phyloP scores from a whole-genome alignment of 164 flowering plant genomes.

The Magnolia changhungtana region DNA sequence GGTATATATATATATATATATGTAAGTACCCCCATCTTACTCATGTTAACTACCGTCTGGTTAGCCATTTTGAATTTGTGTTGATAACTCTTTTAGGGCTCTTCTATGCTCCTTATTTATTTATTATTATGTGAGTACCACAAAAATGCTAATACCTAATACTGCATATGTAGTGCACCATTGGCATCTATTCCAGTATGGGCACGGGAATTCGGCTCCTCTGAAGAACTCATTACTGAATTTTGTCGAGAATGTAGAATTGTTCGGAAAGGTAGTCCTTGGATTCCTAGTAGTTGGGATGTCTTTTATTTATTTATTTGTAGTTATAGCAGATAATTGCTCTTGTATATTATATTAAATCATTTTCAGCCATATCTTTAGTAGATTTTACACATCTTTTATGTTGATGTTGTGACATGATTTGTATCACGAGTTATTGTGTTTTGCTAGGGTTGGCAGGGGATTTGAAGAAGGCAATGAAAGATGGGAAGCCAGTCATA shows the following conservation, averaged over 20 bases:
- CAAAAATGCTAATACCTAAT: background rate
- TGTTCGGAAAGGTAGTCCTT: slow-evolving; percentile 82
- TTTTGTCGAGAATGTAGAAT: slow-evolving; percentile 95
- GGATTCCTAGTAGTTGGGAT: background rate
- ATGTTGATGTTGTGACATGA: background rate
- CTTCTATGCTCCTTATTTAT: background rate
- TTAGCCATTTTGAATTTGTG: background rate
- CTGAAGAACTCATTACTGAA: slow-evolving; percentile 90
- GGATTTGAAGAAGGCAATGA: slow-evolving; percentile 98
- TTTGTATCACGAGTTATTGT: slow-evolving; percentile 9
- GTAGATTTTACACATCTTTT: background rate
- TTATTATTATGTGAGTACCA: background rate
- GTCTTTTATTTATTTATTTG: background rate
- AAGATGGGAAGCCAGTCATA: slow-evolving; percentile 98
- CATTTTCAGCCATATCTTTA: background rate
- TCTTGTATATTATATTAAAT: background rate
- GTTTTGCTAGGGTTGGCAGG: slow-evolving; percentile 81
- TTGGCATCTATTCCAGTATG: slow-evolving; percentile 89
- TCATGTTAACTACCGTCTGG: too few relatives aligned
- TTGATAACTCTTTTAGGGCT: background rate
- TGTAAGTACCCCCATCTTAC: too few relatives aligned
- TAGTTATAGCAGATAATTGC: background rate
- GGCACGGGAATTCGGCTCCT: slow-evolving; percentile 81
- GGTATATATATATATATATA: too few relatives aligned
- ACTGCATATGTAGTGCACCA: slow-evolving; percentile 62